Conservation (phyloP, 78 protist species). For the Polysphondylium violaceum region DNA sequence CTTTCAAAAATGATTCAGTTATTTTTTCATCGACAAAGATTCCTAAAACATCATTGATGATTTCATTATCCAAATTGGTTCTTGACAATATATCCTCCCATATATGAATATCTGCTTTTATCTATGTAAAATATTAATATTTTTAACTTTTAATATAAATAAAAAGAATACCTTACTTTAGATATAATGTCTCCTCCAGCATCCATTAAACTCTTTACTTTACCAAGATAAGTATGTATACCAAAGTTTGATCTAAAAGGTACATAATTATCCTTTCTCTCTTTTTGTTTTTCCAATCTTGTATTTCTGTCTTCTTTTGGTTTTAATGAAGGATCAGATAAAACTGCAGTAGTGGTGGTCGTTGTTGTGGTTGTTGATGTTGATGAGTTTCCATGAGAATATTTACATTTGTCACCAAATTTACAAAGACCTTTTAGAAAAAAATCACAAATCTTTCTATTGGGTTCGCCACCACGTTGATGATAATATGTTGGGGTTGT, state of each 20-base stretch:
- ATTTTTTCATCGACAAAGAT: too few species aligned
- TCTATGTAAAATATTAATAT: too few species aligned
- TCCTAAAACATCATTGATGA: too few species aligned
- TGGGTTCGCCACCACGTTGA: not conserved
- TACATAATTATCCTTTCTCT: not conserved
- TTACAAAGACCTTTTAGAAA: too few species aligned
- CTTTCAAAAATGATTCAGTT: too few species aligned
- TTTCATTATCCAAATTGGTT: not conserved
- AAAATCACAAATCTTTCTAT: too few species aligned
- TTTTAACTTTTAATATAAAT: too few species aligned
- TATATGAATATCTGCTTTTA: too few species aligned
- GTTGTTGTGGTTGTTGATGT: not conserved
- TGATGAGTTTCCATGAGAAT: not conserved
- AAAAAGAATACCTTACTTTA: too few species aligned
- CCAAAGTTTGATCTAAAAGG: not conserved
- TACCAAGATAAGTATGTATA: slow-evolving; percentile 4
- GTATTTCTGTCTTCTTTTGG: not conserved
- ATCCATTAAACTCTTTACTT: not conserved
- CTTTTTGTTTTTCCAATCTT: not conserved
- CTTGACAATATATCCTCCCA: slow-evolving; percentile 35
- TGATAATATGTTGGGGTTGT: not conserved
- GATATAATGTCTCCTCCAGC: slow-evolving; percentile 19
- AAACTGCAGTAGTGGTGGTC: not conserved
- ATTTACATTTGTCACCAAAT: not conserved
- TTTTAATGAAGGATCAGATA: not conserved